phyloP scores from a whole-genome alignment of 2,329 filamentous ascomycete genomes.

The Daldinia sp. region DNA sequence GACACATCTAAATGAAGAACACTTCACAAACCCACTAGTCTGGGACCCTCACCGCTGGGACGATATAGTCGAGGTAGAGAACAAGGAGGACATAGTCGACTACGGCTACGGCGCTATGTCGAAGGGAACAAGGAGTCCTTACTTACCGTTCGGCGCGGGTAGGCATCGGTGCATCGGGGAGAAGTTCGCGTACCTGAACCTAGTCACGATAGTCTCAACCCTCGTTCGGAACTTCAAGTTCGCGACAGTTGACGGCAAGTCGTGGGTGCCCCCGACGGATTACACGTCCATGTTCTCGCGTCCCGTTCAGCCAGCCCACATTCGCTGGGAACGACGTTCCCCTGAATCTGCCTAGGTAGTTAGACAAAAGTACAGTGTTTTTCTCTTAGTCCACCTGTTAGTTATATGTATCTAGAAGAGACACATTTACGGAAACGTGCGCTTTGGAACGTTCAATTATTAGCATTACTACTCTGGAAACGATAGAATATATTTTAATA shows the following conservation, averaged over 20 bases:
- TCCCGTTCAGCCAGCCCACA: neutral
- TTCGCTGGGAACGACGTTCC: conserved; percentile 2
- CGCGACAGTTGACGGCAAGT: neutral
- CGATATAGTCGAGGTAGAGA: neutral
- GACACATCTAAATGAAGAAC: conserved; percentile 50
- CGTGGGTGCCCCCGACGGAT: conserved; percentile 7
- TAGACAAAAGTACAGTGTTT: too few relatives aligned
- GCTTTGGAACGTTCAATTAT: too few relatives aligned
- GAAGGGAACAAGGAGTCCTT: conserved; percentile 54
- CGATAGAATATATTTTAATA: too few relatives aligned
- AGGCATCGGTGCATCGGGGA: conserved; percentile 81
- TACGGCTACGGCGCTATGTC: conserved; percentile 3
- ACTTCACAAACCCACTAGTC: conserved; percentile 69
- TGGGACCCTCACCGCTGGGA: conserved; percentile 72
- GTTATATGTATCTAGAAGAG: neutral
- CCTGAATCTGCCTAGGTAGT: neutral
- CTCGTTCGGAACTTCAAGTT: conserved; percentile 7
- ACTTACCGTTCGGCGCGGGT: conserved; percentile 79
- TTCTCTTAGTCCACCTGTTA: too few relatives aligned
- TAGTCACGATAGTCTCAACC: conserved; percentile 4
- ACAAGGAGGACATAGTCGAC: conserved; percentile 54
- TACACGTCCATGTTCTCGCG: conserved; percentile 8
- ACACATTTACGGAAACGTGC: neutral
- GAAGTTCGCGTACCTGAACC: conserved; percentile 68
- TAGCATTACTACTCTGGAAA: too few relatives aligned